phyloP scores from a whole-genome alignment of 768 basidiomycete species.

The Tephrocybe sp. region DNA sequence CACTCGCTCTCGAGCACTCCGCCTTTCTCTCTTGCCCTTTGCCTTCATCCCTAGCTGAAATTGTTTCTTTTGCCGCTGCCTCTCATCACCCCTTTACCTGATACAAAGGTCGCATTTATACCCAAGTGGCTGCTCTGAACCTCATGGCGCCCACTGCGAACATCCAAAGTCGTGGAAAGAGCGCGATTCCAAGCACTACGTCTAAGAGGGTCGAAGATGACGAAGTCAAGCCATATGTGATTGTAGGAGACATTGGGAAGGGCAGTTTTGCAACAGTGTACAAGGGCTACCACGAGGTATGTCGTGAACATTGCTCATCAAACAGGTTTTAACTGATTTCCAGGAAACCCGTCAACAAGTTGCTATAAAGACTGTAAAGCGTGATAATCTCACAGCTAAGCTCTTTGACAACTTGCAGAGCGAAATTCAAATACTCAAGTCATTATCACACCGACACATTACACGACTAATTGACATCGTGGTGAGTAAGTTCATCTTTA shows the following conservation, averaged over 20 bases:
- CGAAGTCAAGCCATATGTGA: conserved; percentile 74
- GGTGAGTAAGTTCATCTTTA: conserved; percentile 39
- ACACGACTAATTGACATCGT: conserved; percentile 92
- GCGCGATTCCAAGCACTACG: background rate
- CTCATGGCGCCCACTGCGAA: conserved; percentile 15
- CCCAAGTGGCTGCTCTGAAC: background rate
- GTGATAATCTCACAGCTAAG: conserved; percentile 84
- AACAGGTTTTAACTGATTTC: background rate
- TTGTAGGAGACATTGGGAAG: conserved; percentile 75
- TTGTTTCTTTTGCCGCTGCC: background rate
- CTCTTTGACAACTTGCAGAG: conserved; percentile 97
- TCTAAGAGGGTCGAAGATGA: conserved; percentile 49
- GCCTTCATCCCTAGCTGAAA: background rate
- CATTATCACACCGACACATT: conserved; percentile 88
- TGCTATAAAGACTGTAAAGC: conserved; percentile 93
- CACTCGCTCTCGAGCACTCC: background rate
- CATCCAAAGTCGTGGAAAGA: conserved; percentile 1
- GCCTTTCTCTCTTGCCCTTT: background rate
- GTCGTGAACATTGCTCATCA: conserved; percentile 18
- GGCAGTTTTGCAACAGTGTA: conserved; percentile 97
- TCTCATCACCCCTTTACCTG: background rate
- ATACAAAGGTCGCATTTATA: background rate
- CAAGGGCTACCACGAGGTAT: conserved; percentile 86
- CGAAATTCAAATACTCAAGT: conserved; percentile 96
- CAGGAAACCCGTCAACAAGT: conserved; percentile 79